A percentile compares a stretch with the other conserved stretches of the same genome.
Conservation (phyloP, 2,329 filamentous ascomycete genomes). For the Blastomyces parvus region DNA sequence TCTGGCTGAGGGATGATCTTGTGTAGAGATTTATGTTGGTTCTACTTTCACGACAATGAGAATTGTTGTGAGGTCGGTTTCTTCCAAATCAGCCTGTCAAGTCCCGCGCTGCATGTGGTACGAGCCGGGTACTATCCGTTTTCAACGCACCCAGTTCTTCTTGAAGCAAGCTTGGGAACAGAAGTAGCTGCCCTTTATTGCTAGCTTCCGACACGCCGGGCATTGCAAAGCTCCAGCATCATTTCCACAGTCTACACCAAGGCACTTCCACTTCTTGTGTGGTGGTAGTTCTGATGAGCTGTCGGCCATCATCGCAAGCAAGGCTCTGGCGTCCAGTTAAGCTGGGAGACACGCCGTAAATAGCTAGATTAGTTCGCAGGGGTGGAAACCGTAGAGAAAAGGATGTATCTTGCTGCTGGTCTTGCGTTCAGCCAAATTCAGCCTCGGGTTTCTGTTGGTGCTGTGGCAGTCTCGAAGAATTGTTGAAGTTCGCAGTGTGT, state of each 20-base stretch:
- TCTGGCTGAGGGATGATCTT: not conserved
- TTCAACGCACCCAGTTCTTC: not conserved
- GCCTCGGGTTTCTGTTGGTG: not conserved
- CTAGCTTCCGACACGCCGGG: not conserved
- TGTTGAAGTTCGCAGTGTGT: not conserved
- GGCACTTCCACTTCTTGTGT: not conserved
- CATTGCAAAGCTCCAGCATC: not conserved
- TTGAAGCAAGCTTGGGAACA: no score
- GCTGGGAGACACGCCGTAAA: no score
- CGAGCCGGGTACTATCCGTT: not conserved
- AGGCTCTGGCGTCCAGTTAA: not conserved
- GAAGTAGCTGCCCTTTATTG: not conserved
- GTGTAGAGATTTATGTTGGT: not conserved
- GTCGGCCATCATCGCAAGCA: not conserved
- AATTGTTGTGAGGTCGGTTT: not conserved
- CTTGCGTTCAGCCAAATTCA: not conserved
- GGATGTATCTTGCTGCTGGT: not conserved
- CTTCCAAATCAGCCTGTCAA: not conserved
- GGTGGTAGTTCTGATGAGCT: not conserved
- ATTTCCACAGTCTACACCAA: not conserved
- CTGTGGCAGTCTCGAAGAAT: not conserved
- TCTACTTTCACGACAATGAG: not conserved
- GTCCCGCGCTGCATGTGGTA: not conserved
- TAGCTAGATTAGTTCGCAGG: no score
- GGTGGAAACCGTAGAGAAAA: no score